Base-by-base conservation (phyloP, 129 eudicot genomes). In the Rutidosis leptorrhynchoides region DNA sequence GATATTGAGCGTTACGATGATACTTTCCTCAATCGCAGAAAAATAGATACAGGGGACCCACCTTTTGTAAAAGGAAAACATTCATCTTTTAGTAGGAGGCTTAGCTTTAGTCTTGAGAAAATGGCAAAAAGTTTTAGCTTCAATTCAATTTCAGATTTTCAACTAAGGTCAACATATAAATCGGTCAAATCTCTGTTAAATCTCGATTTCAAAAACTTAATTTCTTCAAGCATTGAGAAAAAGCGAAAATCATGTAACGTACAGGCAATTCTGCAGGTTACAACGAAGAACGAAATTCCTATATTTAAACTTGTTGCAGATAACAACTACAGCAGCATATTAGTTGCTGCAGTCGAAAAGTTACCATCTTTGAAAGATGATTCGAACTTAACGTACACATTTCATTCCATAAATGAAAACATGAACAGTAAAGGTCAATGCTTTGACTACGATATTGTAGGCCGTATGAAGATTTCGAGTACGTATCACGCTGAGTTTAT, bases 261-360 rank as follows among this genome's bases (percentile, higher is more conserved):
- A n/a, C 78, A 81, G 60, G 96, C 97, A 27, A 81, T 87, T 75
- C 40, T 90, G 81, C 87, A 90, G 67, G 80, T 87, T 30, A 74
- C 80, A 23, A 27, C 74, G 57, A 90, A 83, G 78, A 81, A 83
- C 27, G 96, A 77, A 26, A 60, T 87, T 32, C 95, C 93, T 16
- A 72, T 77, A 49, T 90, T 87, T 53, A 85, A 77, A 78, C 79
- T 88, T 66, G 82, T 72, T 28, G 87, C 69, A 32, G 80, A 83
- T 45, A 74, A 57, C 73, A 80, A 74, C 30, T 68, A 72, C 23
- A 62, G 77, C 56, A 83, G 71, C 26, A 76, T 85, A 69, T 78
- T 91, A 30, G 84, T 79, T 45, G 89, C 93, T 17, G 76, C 85
- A 4, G 82, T 85, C 24, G 81, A 82, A 46, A 75, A 70, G 17